phyloP scores from a whole-genome alignment of 805 yeast species.

The Metschnikowia drakensbergensis region DNA sequence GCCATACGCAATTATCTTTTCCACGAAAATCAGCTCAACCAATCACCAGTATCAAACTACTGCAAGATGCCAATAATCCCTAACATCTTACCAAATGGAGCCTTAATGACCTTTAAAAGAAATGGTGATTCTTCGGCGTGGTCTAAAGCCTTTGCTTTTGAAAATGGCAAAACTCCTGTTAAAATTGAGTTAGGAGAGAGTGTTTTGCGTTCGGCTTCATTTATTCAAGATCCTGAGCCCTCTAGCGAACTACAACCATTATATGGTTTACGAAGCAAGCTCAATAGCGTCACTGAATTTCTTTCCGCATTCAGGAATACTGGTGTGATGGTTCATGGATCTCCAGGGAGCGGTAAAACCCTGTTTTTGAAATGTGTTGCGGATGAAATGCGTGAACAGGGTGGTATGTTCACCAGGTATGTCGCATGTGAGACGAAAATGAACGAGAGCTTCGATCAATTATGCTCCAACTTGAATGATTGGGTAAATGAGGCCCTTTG shows the following conservation, averaged over 20 bases:
- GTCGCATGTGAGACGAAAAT: constrained; percentile 53
- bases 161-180: constrained; percentile 23
- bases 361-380: constrained; percentile 45
- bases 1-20: constrained; percentile 20
- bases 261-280: constrained; percentile 49
- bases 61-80: constrained; percentile 51
- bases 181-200: constrained; percentile 51
- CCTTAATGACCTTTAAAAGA: constrained; percentile 48
- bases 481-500: constrained; percentile 58
- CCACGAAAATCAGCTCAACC: constrained; percentile 17
- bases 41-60: constrained; percentile 46
- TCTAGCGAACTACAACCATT: constrained; percentile 34
- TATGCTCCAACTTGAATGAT: constrained; percentile 42
- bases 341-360: constrained; percentile 81
- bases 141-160: constrained; percentile 33
- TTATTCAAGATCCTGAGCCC: constrained; percentile 21
- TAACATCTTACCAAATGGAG: constrained; percentile 54
- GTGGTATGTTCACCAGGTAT: constrained; percentile 45
- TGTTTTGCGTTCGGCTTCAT: constrained; percentile 42
- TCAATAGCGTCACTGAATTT: constrained; percentile 38
- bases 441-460: constrained; percentile 48
- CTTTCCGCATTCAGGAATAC: constrained; percentile 42
- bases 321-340: constrained; percentile 66
- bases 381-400: constrained; percentile 28
- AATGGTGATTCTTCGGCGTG: constrained; percentile 43